These are phyloP conservation scores for Ephemerocybe angulata DNA, from an alignment of 768 basidiomycete genomes.

Conservation along the genomic window DNA sequence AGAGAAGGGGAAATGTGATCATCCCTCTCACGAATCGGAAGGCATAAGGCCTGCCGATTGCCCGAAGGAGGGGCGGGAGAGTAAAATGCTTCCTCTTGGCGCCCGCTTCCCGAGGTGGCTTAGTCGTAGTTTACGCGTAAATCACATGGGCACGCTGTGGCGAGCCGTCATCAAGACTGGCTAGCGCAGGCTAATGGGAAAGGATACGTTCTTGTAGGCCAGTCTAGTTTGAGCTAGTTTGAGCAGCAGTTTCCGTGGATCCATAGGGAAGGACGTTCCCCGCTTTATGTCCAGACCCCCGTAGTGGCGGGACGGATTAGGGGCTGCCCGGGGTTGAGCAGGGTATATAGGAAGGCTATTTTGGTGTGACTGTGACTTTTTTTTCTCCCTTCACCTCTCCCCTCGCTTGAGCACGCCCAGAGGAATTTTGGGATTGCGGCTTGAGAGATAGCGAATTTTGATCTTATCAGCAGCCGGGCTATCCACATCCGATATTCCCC, in stretches of 20 bases:
- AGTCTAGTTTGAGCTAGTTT: background rate
- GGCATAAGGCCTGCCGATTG: conserved; percentile 17
- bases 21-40: conserved; percentile 63
- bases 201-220: background rate
- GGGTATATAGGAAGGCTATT: no score
- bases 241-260: background rate
- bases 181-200: background rate
- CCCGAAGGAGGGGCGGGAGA: background rate
- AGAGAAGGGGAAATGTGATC: conserved; percentile 48
- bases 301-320: no score
- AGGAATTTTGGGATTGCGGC: background rate
- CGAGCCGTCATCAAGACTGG: background rate
- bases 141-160: background rate
- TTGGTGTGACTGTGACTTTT: no score
- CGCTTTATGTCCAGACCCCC: no score
- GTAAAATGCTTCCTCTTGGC: background rate
- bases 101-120: background rate
- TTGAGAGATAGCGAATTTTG: no score
- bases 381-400: background rate
- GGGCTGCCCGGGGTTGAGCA: no score
- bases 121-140: background rate
- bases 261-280: no score
- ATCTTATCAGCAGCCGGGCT: conserved; percentile 2
- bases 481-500: background rate
- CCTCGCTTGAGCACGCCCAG: background rate